Conservation (phyloP, 345 rosid genomes). For the Garcia nutans region DNA sequence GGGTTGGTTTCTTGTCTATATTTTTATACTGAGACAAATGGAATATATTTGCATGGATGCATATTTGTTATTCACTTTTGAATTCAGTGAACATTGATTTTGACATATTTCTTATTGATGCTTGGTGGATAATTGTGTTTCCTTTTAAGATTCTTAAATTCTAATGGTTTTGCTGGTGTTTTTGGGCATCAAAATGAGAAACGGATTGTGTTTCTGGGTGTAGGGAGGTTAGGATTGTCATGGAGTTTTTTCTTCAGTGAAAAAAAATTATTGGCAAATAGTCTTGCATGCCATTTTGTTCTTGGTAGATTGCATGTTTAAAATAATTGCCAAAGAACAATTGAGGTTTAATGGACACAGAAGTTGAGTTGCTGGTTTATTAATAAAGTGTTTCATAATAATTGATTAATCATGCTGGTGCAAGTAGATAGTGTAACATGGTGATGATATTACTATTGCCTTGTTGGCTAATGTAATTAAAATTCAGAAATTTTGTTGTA, state of each 20-base stretch:
- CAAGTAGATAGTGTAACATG: too few species aligned
- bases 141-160: background rate
- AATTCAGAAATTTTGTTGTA: too few species aligned
- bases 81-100: background rate
- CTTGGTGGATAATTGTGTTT: background rate
- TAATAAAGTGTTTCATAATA: too few species aligned
- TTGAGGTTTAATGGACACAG: too few species aligned
- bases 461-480: too few species aligned
- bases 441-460: too few species aligned
- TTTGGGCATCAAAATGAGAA: background rate
- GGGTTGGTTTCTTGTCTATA: conserved; percentile 3
- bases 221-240: too few species aligned
- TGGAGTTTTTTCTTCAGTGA: too few species aligned
- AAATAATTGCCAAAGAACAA: background rate
- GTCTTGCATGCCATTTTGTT: background rate
- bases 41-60: background rate
- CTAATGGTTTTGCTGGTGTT: background rate
- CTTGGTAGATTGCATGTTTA: background rate
- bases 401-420: too few species aligned
- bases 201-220: too few species aligned
- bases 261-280: background rate
- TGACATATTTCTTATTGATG: background rate
- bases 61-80: background rate
- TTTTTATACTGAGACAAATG: conserved; percentile 3
- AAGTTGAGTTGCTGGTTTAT: too few species aligned